These are phyloP conservation scores for maize (Zea mays) DNA, from an alignment of 176 grass and related monocot genomes.

Conservation along the genomic window DNA sequence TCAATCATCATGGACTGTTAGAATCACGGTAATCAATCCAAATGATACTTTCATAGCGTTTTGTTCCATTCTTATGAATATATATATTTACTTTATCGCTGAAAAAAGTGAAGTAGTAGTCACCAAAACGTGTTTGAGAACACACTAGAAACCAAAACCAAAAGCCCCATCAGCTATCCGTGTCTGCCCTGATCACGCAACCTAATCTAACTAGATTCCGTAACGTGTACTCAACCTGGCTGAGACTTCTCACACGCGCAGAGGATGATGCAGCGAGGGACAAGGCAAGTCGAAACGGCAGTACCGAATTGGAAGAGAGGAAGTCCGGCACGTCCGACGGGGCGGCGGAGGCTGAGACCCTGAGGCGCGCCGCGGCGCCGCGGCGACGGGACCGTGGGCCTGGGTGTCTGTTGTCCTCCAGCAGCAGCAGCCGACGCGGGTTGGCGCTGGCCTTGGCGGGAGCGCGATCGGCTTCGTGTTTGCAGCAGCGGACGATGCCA, in stretches of 20 bases:
- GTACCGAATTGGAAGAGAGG: conserved; percentile 66
- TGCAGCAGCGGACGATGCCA: conserved; percentile 46
- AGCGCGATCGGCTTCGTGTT: conserved; percentile 31
- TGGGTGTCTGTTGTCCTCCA: not conserved
- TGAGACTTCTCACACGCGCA: not conserved
- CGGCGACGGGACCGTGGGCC: not conserved
- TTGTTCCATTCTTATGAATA: not conserved
- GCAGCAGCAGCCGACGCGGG: not conserved
- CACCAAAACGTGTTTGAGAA: not conserved
- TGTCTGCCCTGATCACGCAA: conserved; percentile 21
- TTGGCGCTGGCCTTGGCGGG: not conserved
- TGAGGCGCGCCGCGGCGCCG: conserved; percentile 21
- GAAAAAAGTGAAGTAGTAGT: not conserved
- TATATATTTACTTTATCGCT: not conserved
- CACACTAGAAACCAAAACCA: not conserved
- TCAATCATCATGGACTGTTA: too few relatives aligned
- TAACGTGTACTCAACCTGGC: not conserved
- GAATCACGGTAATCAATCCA: too few relatives aligned
- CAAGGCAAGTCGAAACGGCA: not conserved
- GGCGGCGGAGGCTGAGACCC: conserved; percentile 35
- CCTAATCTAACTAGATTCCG: not conserved
- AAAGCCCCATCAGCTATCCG: not conserved
- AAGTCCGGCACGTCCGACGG: conserved; percentile 79
- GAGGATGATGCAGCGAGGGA: not conserved
- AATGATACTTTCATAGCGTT: not conserved